Evolutionary conservation across 2,329 filamentous ascomycete genomes (phyloP).

Genomic region (Fusarium sp.): DNA sequence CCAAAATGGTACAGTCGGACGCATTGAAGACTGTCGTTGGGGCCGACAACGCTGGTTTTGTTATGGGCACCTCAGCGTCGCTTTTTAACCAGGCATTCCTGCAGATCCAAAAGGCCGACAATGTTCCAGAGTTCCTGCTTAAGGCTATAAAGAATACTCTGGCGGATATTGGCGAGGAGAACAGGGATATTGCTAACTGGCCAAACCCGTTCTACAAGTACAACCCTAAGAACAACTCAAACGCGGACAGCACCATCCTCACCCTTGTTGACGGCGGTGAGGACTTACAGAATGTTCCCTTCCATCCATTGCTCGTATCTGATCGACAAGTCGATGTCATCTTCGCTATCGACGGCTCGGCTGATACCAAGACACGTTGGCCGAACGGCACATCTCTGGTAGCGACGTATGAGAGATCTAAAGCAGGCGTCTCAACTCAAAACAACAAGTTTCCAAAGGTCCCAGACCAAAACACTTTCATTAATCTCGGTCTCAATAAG

Average conservation of each 20-base stretch:
- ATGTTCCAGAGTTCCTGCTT: constrained; percentile 59
- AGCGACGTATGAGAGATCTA: constrained; percentile 76
- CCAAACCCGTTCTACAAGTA: constrained; percentile 82
- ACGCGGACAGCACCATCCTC: constrained; percentile 63
- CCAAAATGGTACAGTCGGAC: constrained; percentile 66
- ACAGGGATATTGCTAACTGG: constrained; percentile 79
- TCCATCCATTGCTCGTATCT: constrained; percentile 81
- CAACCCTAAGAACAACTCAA: constrained; percentile 67
- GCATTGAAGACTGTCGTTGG: constrained; percentile 74
- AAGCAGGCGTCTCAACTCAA: constrained; percentile 64
- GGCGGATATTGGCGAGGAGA: constrained; percentile 60
- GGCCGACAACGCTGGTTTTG: constrained; percentile 83
- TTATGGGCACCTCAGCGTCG: constrained; percentile 87
- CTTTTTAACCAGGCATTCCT: constrained; percentile 85
- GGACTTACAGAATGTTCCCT: constrained; percentile 81
- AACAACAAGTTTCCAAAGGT: constrained; percentile 77
- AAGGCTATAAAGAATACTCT: constrained; percentile 64
- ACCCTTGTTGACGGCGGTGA: constrained; percentile 83
- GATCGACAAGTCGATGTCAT: constrained; percentile 79
- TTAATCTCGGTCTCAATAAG: constrained; percentile 79
- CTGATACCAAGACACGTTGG: constrained; percentile 75
- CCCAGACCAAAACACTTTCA: constrained; percentile 79
- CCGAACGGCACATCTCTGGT: constrained; percentile 81
- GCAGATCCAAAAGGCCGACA: constrained; percentile 54
- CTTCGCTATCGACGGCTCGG: constrained; percentile 82